Conservation (phyloP, 2,329 filamentous ascomycete species). For the Colletotrichum costaricense region DNA sequence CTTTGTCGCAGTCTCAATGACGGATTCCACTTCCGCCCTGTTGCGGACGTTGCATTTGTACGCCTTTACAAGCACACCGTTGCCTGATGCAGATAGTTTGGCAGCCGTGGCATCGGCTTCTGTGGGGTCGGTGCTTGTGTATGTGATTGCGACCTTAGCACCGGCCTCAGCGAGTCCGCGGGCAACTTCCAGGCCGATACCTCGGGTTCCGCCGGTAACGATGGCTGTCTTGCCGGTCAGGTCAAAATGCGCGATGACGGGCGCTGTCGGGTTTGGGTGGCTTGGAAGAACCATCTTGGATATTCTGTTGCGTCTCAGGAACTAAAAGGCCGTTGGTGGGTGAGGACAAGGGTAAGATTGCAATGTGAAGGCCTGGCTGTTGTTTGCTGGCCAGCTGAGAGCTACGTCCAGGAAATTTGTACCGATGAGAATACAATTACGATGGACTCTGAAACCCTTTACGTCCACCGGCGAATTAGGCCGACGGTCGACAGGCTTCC, state of each 20-base stretch:
- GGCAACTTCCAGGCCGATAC: conserved; percentile 27
- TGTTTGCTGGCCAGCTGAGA: conserved; percentile 1
- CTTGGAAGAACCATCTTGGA: conserved; percentile 28
- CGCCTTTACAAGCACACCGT: conserved; percentile 43
- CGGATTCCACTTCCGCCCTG: conserved; percentile 42
- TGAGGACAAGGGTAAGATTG: not conserved
- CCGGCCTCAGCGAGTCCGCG: conserved; percentile 28
- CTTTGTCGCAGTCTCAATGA: conserved; percentile 42
- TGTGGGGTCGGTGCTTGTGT: conserved; percentile 30
- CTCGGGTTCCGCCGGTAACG: conserved; percentile 28
- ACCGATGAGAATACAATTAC: not conserved
- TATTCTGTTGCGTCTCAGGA: not conserved
- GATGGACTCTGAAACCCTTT: not conserved
- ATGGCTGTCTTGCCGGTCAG: conserved; percentile 34
- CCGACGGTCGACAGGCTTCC: conserved; percentile 15
- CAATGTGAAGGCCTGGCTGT: not conserved
- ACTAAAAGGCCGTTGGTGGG: not conserved
- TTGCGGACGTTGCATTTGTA: conserved; percentile 51
- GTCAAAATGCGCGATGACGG: conserved; percentile 28
- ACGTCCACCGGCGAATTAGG: conserved; percentile 5
- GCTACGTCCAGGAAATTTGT: conserved; percentile 16
- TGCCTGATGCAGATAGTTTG: conserved; percentile 24
- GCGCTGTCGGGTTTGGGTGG: conserved; percentile 23
- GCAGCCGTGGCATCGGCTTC: conserved; percentile 29
- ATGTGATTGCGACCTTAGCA: conserved; percentile 29